Evolutionary conservation across 257 asterid genomes (phyloP), one percentile per base, ranked within the genome.

Genomic region (Nicotiana tomentosiformis): DNA sequence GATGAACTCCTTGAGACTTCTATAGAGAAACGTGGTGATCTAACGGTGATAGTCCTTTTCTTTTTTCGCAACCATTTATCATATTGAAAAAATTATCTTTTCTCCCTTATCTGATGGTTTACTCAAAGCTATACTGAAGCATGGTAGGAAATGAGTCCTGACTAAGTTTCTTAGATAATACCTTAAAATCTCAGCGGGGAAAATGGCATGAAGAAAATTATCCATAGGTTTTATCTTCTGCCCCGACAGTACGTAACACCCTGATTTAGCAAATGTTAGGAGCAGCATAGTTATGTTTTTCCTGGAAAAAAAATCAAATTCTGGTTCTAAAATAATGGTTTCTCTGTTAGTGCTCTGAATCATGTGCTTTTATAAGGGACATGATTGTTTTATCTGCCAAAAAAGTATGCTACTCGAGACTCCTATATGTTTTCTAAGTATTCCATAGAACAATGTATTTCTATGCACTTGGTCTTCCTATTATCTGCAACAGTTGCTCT

Each of bases 1-100:
- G 98, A 96, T 84, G 98, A 96, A 85, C 95, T 96, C 76, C 77
- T 96, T 2, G 89, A 92, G 62, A 91, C 97, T 35, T 87, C 95
- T 17, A 84, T 93, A 32, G 98, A 96, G 87, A 93, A 93, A 87
- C 94, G 81, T 11, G 98, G 98, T 72, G 96, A 88, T 84, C 98
- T 93, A 86, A 94, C 93, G 82, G 99, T 96, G 91, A 35, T 58
- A 66, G 37, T 77, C 17, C 32, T 66, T 70, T 7, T 14, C 29
- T 57, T 32, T 29, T 39, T 51, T 79, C 80, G 46, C 35, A 60
- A 26, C 7, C 3, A 33, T 23, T 84, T 76, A 51, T 76, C 64
- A 76, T 26, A 76, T 76, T 51, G 29, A 29, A 15, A 76, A 76
- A 15, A 0, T 51, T 0, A 49, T 51, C 35, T 32, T 33, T 35